Percentiles rank a stretch among this genome's conserved stretches.
phyloP scores from a whole-genome alignment of 495 filamentous ascomycete genomes.

The Cercophora sp. region DNA sequence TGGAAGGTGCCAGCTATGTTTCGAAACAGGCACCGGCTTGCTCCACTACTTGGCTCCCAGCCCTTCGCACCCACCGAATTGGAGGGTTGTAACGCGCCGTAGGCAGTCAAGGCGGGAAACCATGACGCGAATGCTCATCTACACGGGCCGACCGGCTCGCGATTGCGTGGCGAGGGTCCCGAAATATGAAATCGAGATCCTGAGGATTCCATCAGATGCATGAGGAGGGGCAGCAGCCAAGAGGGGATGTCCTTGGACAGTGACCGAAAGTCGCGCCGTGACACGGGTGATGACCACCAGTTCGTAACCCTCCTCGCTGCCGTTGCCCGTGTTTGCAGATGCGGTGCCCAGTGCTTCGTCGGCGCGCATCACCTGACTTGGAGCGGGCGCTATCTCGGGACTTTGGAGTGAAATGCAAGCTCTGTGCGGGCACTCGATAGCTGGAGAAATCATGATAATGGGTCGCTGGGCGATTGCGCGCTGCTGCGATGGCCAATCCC shows the following conservation, averaged over 20 bases:
- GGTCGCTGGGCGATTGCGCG: background rate
- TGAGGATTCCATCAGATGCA: background rate
- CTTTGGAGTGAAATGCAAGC: background rate
- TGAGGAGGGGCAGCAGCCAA: background rate
- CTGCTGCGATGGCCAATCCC: slow-evolving; percentile 7
- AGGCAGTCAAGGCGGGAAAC: background rate
- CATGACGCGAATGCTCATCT: background rate
- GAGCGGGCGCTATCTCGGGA: background rate
- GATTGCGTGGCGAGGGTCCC: background rate
- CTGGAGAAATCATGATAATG: background rate
- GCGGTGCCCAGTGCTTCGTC: background rate
- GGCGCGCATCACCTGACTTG: slow-evolving; percentile 5
- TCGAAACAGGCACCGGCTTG: background rate
- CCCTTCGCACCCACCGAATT: no score
- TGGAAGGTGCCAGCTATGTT: background rate
- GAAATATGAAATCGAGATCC: background rate
- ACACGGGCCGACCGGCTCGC: slow-evolving; percentile 1
- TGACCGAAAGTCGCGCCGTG: slow-evolving; percentile 4
- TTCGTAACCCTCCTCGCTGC: slow-evolving; percentile 8
- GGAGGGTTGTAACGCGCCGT: background rate
- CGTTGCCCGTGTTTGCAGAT: slow-evolving; percentile 11
- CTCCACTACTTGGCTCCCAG: no score
- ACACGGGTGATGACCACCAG: slow-evolving; percentile 2
- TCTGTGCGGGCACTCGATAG: background rate
- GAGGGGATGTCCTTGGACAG: background rate